Evolutionary conservation across 2,329 filamentous ascomycete genomes (phyloP).

Genomic region (Zasmidium cellare): DNA sequence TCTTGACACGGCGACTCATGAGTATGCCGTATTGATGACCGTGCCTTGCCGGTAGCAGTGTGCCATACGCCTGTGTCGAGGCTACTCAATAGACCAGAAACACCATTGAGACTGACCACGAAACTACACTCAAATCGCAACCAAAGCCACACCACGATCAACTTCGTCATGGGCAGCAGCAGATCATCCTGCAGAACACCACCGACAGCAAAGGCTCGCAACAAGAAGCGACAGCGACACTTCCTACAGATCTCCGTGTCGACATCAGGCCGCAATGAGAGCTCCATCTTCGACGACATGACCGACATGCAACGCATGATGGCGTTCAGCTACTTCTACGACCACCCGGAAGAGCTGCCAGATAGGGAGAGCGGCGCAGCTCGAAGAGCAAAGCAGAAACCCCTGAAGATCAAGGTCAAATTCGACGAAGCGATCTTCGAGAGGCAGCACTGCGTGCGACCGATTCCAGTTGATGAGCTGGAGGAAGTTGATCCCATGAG

Average conservation of each 20-base stretch:
- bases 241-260: background rate
- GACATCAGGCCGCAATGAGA: background rate
- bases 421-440: constrained; percentile 8
- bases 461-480: constrained; percentile 3
- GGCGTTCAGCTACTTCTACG: constrained; percentile 4
- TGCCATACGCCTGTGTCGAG: too few species aligned
- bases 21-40: background rate
- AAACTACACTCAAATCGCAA: background rate
- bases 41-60: constrained; percentile 1
- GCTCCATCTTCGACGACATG: constrained; percentile 4
- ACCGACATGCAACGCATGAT: background rate
- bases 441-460: background rate
- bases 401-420: constrained; percentile 2
- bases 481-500: constrained; percentile 5
- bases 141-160: background rate
- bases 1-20: background rate
- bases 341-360: constrained; percentile 4
- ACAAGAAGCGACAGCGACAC: background rate
- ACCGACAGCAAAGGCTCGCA: background rate
- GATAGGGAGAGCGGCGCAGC: background rate
- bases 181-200: background rate
- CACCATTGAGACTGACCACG: too few species aligned
- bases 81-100: too few species aligned
- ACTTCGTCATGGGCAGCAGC: background rate
- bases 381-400: background rate